A percentile compares a stretch with the other conserved stretches of the same genome.
Conservation (phyloP, 1,284 basidiomycete genomes). For the Lentinula novae-zelandiae region DNA sequence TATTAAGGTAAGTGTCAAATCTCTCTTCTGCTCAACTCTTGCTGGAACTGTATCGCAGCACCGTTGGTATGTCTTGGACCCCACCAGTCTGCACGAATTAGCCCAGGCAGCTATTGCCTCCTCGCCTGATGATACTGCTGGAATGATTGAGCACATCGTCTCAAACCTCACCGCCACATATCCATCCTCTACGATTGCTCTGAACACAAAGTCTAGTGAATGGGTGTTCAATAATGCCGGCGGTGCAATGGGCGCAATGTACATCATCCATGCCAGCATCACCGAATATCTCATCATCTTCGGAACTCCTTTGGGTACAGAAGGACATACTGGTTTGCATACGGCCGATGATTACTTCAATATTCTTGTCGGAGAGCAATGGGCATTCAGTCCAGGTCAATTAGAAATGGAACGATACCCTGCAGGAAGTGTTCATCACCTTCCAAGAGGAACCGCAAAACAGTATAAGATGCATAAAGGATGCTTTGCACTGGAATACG, state of each 20-base stretch:
- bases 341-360: constrained; percentile 98
- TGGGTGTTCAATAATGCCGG: constrained; percentile 99
- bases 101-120: constrained; percentile 67
- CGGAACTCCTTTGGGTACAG: constrained; percentile 93
- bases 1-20: constrained; percentile 44
- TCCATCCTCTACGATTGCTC: constrained; percentile 45
- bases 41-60: constrained; percentile 28
- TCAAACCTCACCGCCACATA: constrained; percentile 70
- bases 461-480: constrained; percentile 98
- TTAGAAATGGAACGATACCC: constrained; percentile 83
- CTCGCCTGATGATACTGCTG: constrained; percentile 56
- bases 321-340: constrained; percentile 93
- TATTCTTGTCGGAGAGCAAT: constrained; percentile 91
- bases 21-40: not conserved
- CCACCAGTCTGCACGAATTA: constrained; percentile 59
- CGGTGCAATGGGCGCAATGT: constrained; percentile 98
- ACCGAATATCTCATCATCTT: constrained; percentile 96
- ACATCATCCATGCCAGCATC: constrained; percentile 91
- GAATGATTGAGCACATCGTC: constrained; percentile 77
- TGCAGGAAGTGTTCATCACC: constrained; percentile 81
- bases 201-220: constrained; percentile 69
- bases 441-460: constrained; percentile 82
- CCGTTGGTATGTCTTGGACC: constrained; percentile 72
- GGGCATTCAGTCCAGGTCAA: constrained; percentile 82
- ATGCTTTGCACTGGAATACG: constrained; percentile 95